Evolutionary conservation across 2,329 filamentous ascomycete genomes (phyloP).

Genomic region (Epichloe typhina): DNA sequence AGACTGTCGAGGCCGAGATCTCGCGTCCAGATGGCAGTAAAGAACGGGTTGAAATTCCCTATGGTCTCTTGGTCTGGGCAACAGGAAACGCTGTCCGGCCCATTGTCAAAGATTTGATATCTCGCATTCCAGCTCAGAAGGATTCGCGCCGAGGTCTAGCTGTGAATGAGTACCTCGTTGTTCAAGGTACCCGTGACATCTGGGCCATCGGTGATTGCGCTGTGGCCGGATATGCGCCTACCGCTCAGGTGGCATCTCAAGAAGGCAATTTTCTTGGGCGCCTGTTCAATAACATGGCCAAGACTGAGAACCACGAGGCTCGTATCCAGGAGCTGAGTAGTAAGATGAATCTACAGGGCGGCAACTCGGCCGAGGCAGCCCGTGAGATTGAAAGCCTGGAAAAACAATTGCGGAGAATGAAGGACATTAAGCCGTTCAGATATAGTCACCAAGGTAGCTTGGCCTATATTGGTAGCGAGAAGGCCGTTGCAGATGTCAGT

Average conservation of each 20-base stretch:
- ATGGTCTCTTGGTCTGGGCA: constrained; percentile 94
- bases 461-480: constrained; percentile 96
- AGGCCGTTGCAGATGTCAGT: constrained; percentile 91
- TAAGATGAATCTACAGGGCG: constrained; percentile 45
- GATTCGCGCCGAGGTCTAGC: constrained; percentile 87
- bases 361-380: constrained; percentile 54
- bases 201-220: constrained; percentile 98
- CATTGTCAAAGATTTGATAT: constrained; percentile 82
- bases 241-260: constrained; percentile 90
- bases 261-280: constrained; percentile 90
- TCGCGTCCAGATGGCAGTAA: constrained; percentile 75
- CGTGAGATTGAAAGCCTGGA: constrained; percentile 74
- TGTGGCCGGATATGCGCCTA: constrained; percentile 93
- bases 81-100: constrained; percentile 90
- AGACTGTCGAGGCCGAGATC: constrained; percentile 80
- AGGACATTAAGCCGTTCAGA: constrained; percentile 94
- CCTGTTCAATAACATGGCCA: constrained; percentile 98
- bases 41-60: constrained; percentile 69
- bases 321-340: constrained; percentile 59
- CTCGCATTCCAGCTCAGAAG: constrained; percentile 85
- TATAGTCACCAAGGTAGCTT: constrained; percentile 96
- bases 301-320: constrained; percentile 69
- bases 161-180: constrained; percentile 97
- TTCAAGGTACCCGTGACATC: constrained; percentile 91
- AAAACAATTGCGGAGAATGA: constrained; percentile 75